phyloP scores from a whole-genome alignment of 225 moss, liverwort and hornwort species.

The Marchantia polymorpha region DNA sequence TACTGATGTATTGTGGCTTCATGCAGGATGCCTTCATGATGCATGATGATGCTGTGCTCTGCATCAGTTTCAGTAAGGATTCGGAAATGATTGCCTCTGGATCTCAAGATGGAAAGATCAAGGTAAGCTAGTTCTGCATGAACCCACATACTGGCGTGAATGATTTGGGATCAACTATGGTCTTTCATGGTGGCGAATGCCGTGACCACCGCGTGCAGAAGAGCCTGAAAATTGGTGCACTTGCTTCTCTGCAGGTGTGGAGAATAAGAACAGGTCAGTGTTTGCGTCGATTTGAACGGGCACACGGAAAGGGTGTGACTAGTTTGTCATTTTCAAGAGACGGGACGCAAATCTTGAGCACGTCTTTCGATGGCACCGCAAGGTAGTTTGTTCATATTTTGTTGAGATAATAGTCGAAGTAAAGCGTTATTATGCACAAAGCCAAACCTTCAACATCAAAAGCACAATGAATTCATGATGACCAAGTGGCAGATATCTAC shows the following conservation, averaged over 20 bases:
- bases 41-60: conserved; percentile 98
- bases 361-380: conserved; percentile 90
- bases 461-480: too few species aligned
- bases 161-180: background rate
- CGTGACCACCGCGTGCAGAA: too few species aligned
- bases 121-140: conserved; percentile 40
- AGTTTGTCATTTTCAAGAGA: conserved; percentile 93
- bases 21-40: conserved; percentile 99
- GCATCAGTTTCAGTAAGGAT: conserved; percentile 87
- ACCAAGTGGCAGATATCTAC: too few species aligned
- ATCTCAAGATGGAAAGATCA: conserved; percentile 99
- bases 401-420: too few species aligned
- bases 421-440: too few species aligned
- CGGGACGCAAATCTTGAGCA: conserved; percentile 81
- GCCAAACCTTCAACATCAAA: too few species aligned
- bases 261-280: conserved; percentile 96
- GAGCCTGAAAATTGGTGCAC: background rate
- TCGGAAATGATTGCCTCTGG: conserved; percentile 99
- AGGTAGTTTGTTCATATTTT: conserved; percentile 36
- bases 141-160: background rate
- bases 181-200: background rate
- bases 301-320: conserved; percentile 93
- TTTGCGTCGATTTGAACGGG: conserved; percentile 86
- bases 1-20: background rate
- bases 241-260: conserved; percentile 67